Percentiles rank a stretch among this genome's conserved stretches.
Evolutionary conservation across 2,329 filamentous ascomycete species (phyloP).

Genomic region (Colletotrichum tofieldiae): DNA sequence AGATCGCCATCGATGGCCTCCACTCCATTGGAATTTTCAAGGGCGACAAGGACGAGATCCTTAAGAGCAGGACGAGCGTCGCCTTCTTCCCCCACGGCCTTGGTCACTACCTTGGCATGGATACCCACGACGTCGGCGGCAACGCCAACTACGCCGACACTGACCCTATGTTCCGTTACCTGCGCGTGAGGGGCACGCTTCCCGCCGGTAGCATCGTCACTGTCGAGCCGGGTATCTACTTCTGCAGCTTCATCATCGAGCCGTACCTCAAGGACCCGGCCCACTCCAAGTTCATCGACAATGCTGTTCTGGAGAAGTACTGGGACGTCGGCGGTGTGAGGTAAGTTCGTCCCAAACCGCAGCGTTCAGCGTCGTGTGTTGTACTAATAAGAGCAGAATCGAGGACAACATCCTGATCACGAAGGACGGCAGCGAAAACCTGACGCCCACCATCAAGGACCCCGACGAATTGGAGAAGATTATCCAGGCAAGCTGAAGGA

Average conservation of each 20-base stretch:
- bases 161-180: conserved; percentile 89
- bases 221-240: conserved; percentile 96
- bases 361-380: background rate
- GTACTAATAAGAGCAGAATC: conserved; percentile 58
- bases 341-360: conserved; percentile 53
- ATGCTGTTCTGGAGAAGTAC: conserved; percentile 80
- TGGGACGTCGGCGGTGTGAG: conserved; percentile 86
- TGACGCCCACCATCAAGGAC: conserved; percentile 81
- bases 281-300: conserved; percentile 84
- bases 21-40: conserved; percentile 82
- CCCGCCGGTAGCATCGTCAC: conserved; percentile 88
- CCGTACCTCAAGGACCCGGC: conserved; percentile 82
- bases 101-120: conserved; percentile 92
- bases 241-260: conserved; percentile 89
- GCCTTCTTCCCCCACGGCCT: conserved; percentile 95
- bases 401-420: conserved; percentile 84
- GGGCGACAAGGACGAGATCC: conserved; percentile 78
- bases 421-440: conserved; percentile 77
- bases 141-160: conserved; percentile 84
- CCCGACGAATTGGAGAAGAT: conserved; percentile 73
- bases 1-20: conserved; percentile 85
- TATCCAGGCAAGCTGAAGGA: conserved; percentile 39
- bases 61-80: conserved; percentile 83
- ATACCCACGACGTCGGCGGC: conserved; percentile 90
- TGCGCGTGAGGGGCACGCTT: conserved; percentile 82